Base-by-base conservation (phyloP, 2,329 filamentous ascomycete species). In the Ceratocystis huliohia region DNA sequence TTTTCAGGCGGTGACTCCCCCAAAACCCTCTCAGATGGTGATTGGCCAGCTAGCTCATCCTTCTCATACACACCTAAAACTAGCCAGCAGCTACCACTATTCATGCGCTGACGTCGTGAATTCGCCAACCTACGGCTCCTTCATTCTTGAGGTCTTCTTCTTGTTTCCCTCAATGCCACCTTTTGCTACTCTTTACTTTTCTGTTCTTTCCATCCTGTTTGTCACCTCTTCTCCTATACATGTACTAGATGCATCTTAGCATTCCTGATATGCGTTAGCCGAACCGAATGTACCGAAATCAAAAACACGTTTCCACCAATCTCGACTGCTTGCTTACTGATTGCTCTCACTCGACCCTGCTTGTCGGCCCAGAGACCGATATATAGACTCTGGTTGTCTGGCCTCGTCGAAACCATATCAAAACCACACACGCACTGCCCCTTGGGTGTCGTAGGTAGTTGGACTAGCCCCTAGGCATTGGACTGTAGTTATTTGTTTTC, bases 41-140 rank as follows among this genome's bases (percentile, higher is more conserved):
- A 59, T 59, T 59, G 56, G 56, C 56, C 28, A 33, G 6, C 25
- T n/a, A n/a, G 20, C 56, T 15, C 33, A 66, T 66, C 46, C 59
- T 66, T 20, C 65, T 62, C 46, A 63, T 50, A 66, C 65, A 62
- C n/a, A 62, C 37, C 66, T 56, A 61, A 64, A 67, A 67, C 28
- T 30, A 66, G 22, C 44, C 20, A 46, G 53, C 50, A 64, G 33
- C 56, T 37, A 45, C 17, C 44, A 48, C 48, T 37, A 30, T 59
- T 67, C 62, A 64, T 61, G 62, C 62, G 66, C 66, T 67, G 62
- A 67, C 66, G 61, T 63, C 61, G 63, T 63, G 61, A 63, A 13
- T 45, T 37, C 61, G 28, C 37, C 37, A 45, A n/a, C n/a, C 13
- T 20, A 63, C 28, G 13, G 20, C 61, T 33, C 17, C 22, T 17